Evolutionary conservation across 2,329 filamentous ascomycete species (phyloP).

Genomic region (Colletotrichum brevisporum): DNA sequence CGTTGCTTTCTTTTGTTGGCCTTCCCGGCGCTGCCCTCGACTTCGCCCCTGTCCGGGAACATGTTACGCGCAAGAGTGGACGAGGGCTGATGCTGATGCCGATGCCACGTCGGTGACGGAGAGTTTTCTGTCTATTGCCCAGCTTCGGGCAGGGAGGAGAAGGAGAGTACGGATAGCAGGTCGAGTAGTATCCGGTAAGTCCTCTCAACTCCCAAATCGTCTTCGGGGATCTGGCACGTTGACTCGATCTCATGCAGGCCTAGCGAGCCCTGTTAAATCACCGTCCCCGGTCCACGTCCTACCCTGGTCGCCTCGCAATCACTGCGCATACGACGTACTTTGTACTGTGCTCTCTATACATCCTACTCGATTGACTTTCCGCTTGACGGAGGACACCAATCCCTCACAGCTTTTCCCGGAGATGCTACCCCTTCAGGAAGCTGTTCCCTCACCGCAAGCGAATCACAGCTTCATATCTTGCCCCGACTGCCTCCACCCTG

Average conservation of each 20-base stretch:
- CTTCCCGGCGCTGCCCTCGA: too few species aligned
- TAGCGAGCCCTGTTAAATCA: conserved; percentile 22
- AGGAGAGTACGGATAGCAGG: too few species aligned
- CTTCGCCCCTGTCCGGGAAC: too few species aligned
- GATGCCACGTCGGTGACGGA: too few species aligned
- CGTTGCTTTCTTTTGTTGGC: neutral
- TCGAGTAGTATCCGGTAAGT: too few species aligned
- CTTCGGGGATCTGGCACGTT: conserved; percentile 25
- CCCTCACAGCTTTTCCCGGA: conserved; percentile 18
- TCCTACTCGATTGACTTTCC: conserved; percentile 34
- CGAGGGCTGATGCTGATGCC: too few species aligned
- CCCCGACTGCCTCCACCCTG: conserved; percentile 17
- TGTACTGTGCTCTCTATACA: neutral
- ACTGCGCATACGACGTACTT: conserved; percentile 25
- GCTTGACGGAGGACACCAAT: conserved; percentile 19
- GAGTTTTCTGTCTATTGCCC: too few species aligned
- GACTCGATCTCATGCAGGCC: conserved; percentile 38
- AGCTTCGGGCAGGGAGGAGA: too few species aligned
- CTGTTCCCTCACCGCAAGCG: conserved; percentile 4
- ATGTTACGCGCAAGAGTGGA: too few species aligned
- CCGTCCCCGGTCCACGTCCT: conserved; percentile 13
- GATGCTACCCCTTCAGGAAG: conserved; percentile 27
- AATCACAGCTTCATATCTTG: conserved; percentile 9
- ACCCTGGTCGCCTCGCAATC: conserved; percentile 14
- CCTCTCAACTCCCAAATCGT: conserved; percentile 3